Conservation (phyloP, 305 asterid species). For the Fraxinus xanthoxyloides region DNA sequence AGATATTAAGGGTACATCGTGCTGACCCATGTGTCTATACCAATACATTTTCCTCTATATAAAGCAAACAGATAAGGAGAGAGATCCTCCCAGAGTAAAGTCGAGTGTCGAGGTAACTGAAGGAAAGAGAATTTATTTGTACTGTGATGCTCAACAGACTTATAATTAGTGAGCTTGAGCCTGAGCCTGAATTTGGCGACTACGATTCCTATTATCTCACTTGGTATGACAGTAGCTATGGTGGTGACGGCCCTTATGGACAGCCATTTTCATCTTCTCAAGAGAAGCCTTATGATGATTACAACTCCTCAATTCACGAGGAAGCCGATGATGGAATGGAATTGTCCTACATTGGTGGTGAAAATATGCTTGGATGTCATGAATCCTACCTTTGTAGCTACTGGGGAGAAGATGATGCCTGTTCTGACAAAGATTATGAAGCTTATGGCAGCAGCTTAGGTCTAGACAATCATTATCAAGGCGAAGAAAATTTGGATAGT, state of each 20-base stretch:
- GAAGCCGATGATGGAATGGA: conserved; percentile 3
- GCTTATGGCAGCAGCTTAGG: not conserved
- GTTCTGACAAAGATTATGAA: not conserved
- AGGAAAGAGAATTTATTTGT: not conserved
- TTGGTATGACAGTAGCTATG: conserved; percentile 19
- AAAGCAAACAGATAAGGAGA: not conserved
- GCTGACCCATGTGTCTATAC: not conserved
- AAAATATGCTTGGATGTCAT: conserved; percentile 18
- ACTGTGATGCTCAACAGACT: conserved; percentile 1
- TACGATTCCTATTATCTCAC: conserved; percentile 16
- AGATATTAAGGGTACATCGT: not conserved
- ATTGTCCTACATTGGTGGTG: not conserved
- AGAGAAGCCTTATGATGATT: not conserved
- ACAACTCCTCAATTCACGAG: not conserved
- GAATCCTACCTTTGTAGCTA: conserved; percentile 18
- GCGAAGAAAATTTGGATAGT: not conserved
- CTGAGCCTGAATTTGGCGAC: conserved; percentile 1
- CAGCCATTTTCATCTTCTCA: conserved; percentile 18
- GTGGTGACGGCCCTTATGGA: conserved; percentile 5
- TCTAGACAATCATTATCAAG: conserved; percentile 1
- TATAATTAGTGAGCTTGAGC: conserved; percentile 1
- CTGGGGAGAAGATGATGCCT: conserved; percentile 19
- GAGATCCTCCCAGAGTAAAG: not conserved
- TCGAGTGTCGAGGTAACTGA: not conserved
- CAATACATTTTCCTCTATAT: not conserved